Evolutionary conservation across 768 basidiomycete genomes (phyloP).

Genomic region (Rubroboletus satanas): DNA sequence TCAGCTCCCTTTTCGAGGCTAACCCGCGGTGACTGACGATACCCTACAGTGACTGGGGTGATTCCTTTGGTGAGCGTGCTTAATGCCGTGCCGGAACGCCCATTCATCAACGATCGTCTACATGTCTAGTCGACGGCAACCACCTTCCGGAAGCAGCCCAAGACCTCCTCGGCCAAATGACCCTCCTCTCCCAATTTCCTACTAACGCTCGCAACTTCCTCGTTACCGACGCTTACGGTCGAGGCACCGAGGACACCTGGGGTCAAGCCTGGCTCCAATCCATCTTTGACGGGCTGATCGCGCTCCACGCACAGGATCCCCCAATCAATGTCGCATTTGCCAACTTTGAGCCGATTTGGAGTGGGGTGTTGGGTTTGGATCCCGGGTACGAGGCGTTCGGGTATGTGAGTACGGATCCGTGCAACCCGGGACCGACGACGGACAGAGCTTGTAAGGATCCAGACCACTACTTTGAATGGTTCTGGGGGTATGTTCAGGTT

Average conservation of each 20-base stretch:
- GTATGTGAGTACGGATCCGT: constrained; percentile 39
- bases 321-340: constrained; percentile 42
- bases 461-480: constrained; percentile 53
- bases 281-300: constrained; percentile 40
- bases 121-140: constrained; percentile 39
- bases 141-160: constrained; percentile 44
- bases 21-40: background rate
- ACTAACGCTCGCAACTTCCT: constrained; percentile 50
- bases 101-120: background rate
- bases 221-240: constrained; percentile 49
- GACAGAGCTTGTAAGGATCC: constrained; percentile 37
- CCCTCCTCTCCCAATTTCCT: constrained; percentile 44
- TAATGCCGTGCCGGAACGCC: background rate
- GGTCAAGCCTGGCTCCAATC: constrained; percentile 48
- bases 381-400: constrained; percentile 50
- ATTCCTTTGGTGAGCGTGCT: constrained; percentile 36
- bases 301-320: constrained; percentile 30
- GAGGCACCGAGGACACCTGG: constrained; percentile 36
- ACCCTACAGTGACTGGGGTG: constrained; percentile 38
- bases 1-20: constrained; percentile 19
- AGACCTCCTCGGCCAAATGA: constrained; percentile 42
- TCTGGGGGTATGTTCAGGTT: constrained; percentile 38
- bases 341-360: constrained; percentile 49
- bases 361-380: constrained; percentile 40
- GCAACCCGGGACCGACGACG: constrained; percentile 34